A percentile compares a stretch with the other conserved stretches of the same genome.
These are phyloP conservation scores for Chrysanthemum lavandulifolium DNA, from an alignment of 129 eudicot species.

Conservation along the genomic window DNA sequence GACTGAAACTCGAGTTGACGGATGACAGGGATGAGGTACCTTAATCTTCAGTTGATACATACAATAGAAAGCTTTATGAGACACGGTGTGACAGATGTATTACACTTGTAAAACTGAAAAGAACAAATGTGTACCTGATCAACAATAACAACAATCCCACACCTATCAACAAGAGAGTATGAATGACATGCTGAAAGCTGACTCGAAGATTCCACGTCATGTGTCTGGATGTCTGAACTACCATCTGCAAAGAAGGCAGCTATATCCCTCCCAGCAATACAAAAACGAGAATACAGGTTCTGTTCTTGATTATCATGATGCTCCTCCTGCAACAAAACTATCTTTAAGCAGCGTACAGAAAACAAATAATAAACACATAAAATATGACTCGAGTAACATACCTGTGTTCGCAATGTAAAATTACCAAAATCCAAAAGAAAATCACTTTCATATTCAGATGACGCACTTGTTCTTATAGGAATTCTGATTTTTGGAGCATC, in stretches of 20 bases:
- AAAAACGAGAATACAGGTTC: conserved; percentile 77
- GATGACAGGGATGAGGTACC: conserved; percentile 80
- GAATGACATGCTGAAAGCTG: conserved; percentile 47
- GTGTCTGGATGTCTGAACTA: conserved; percentile 43
- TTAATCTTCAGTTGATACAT: conserved; percentile 53
- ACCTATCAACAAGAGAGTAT: conserved; percentile 83
- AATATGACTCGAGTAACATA: conserved; percentile 27
- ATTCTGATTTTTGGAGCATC: conserved; percentile 99
- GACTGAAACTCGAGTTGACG: conserved; percentile 80
- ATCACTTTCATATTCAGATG: conserved; percentile 59
- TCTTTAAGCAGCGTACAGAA: conserved; percentile 18
- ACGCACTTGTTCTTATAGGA: conserved; percentile 54
- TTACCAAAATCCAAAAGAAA: conserved; percentile 95
- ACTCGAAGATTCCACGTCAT: conserved; percentile 35
- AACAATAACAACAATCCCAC: conserved; percentile 85
- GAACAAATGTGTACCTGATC: conserved; percentile 63
- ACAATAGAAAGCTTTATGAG: conserved; percentile 15
- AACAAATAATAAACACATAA: conserved; percentile 9
- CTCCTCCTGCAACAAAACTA: conserved; percentile 60
- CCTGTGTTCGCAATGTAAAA: conserved; percentile 93
- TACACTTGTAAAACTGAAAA: background rate
- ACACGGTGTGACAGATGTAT: conserved; percentile 8
- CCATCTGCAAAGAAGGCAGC: conserved; percentile 80
- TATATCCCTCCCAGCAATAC: conserved; percentile 88
- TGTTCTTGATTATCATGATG: conserved; percentile 51